Percentiles rank a stretch among this genome's conserved stretches.
Evolutionary conservation across 352 stramenopile genomes (phyloP).

Genomic region (Phytopythium delawarense): DNA sequence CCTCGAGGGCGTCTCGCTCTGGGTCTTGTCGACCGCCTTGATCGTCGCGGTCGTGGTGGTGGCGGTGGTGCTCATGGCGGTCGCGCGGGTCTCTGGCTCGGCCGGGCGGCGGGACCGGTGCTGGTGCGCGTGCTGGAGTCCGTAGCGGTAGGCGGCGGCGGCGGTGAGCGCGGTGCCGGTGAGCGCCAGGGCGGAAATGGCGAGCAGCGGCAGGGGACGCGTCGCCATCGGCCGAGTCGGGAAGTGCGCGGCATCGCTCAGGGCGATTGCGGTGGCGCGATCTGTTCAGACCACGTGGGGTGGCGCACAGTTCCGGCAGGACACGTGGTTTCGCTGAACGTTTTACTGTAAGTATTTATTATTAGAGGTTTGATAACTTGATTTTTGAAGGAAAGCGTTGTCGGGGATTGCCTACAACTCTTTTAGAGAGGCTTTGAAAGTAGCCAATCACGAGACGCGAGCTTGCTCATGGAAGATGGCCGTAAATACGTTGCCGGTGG

Average conservation of each 20-base stretch:
- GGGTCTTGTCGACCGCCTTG: conserved; percentile 28
- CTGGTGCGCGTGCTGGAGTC: conserved; percentile 7
- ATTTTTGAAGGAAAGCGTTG: background rate
- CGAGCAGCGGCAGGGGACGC: background rate
- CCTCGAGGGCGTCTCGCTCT: conserved; percentile 8
- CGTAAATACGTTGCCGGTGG: background rate
- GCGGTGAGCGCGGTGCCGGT: conserved; percentile 25
- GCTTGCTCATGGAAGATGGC: background rate
- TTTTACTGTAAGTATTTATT: background rate
- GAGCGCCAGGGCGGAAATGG: conserved; percentile 25
- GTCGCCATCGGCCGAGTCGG: background rate
- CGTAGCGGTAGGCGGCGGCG: conserved; percentile 22
- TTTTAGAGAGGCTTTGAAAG: background rate
- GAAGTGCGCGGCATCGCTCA: background rate
- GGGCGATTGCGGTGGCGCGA: background rate
- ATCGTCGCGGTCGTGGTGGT: conserved; percentile 31
- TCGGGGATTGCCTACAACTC: background rate
- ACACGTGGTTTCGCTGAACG: conserved; percentile 2
- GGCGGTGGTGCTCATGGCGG: background rate
- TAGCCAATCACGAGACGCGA: background rate
- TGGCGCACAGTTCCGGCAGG: conserved; percentile 1
- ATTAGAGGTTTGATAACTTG: background rate
- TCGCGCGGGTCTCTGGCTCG: background rate
- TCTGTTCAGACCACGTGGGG: background rate
- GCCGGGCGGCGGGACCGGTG: background rate